Base-by-base conservation (phyloP, 2,329 filamentous ascomycete genomes). In the Colletotrichum sp. region DNA sequence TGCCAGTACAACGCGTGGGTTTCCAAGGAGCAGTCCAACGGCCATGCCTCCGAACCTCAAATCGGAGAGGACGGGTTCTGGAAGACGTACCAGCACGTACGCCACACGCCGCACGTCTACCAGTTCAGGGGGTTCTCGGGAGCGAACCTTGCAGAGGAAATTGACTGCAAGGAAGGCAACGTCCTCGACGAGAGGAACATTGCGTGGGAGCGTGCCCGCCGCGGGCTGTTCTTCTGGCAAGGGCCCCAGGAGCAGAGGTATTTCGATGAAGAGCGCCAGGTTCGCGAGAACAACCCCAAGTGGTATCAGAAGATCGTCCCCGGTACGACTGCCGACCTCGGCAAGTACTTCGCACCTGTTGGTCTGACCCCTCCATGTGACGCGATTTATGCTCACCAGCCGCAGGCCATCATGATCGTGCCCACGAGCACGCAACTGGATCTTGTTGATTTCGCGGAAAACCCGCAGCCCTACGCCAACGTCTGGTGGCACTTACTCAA, bases 291-390 rank as follows among this genome's bases (percentile, higher is more conserved):
- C 9, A 64, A 76, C 28, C 70, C 74, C n/a, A 64, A 65, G 9
- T 76, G 74, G 74, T 65, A 74, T 21, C 70, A 69, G 26, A 59
- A 65, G 26, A 76, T 76, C 28, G 49, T 74, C 13, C 70, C 74
- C 10, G 70, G 74, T 13, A 74, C 70, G 16, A 73, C 36, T 8
- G 16, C 18, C 15, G 57, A 69, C 6, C 57, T 73, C 15, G 74
- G 71, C 26, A 34, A 52, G n/a, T 76, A 76, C 2, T 36, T 49
- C 7, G 70, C 71, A 30, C 74, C 74, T n/a, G 74, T 76, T 5
- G 36, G 70, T 73, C 32, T 52, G 24, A 44, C n/a, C 32, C 36
- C n/a, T 34, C 24, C n/a, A 10, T 12, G 15, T 32, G 21, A 32
- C 44, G 15, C 10, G 52, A 24, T 6, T 1, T 9, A 34, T 18